Percentiles rank a stretch among this genome's conserved stretches.
These are phyloP conservation scores for Russula brevipes DNA, from an alignment of 768 basidiomycete species.

Conservation along the genomic window DNA sequence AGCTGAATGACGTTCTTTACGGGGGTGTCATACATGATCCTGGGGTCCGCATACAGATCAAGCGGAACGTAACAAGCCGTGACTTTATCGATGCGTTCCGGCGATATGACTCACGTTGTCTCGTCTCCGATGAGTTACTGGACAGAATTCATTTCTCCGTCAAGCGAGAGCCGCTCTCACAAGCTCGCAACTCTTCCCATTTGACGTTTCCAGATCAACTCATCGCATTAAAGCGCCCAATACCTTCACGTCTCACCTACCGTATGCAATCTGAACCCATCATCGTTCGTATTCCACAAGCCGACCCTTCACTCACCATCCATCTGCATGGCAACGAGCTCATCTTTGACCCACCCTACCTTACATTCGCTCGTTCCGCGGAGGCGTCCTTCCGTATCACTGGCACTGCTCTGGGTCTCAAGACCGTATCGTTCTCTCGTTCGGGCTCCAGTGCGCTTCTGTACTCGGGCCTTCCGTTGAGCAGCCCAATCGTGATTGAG, in stretches of 20 bases:
- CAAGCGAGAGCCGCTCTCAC: constrained; percentile 61
- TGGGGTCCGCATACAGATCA: constrained; percentile 48
- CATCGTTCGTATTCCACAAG: constrained; percentile 76
- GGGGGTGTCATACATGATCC: constrained; percentile 60
- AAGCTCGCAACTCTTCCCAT: constrained; percentile 50
- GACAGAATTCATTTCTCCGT: constrained; percentile 77
- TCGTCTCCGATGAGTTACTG: constrained; percentile 72
- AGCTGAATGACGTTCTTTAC: constrained; percentile 86
- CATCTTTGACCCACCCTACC: constrained; percentile 77
- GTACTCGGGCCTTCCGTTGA: constrained; percentile 78
- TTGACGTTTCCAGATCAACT: constrained; percentile 43
- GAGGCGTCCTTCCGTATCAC: constrained; percentile 89
- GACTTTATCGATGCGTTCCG: constrained; percentile 85
- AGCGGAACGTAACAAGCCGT: constrained; percentile 58
- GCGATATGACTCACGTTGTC: constrained; percentile 61
- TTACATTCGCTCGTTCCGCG: constrained; percentile 71
- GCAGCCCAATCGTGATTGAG: constrained; percentile 73
- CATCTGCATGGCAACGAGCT: constrained; percentile 85
- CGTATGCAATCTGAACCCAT: constrained; percentile 85
- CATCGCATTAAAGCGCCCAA: constrained; percentile 65
- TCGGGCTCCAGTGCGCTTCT: constrained; percentile 77
- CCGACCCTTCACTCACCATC: constrained; percentile 78
- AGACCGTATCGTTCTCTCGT: constrained; percentile 78
- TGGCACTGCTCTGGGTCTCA: constrained; percentile 77
- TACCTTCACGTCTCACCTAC: constrained; percentile 79